phyloP scores from a whole-genome alignment of 345 rosid genomes.

The Laguncularia racemosa region DNA sequence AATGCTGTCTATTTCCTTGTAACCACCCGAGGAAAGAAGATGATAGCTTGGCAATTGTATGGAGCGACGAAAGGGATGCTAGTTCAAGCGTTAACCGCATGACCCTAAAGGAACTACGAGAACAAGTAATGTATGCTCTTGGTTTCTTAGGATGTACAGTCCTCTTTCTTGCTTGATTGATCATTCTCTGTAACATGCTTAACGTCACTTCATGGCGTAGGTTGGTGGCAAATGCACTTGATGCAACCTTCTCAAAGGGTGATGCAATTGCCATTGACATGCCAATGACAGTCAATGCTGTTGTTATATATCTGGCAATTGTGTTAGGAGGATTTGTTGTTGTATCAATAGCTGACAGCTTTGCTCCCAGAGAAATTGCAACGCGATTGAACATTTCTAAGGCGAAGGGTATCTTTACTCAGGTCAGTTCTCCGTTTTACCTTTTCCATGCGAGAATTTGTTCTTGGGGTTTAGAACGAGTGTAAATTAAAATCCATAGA shows the following conservation, averaged over 20 bases:
- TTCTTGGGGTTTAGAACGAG: no score
- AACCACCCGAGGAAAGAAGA: constrained; percentile 49
- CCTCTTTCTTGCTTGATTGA: no score
- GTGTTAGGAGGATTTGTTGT: constrained; percentile 70
- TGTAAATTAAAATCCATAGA: no score
- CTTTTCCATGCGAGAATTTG: no score
- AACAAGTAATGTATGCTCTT: constrained; percentile 69
- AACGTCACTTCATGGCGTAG: constrained; percentile 21
- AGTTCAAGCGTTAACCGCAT: constrained; percentile 33
- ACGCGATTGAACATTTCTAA: constrained; percentile 66
- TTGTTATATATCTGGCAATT: constrained; percentile 75
- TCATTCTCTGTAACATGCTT: no score
- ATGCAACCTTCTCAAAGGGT: constrained; percentile 54
- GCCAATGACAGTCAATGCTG: constrained; percentile 85
- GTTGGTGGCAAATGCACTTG: constrained; percentile 73
- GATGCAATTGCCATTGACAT: constrained; percentile 85
- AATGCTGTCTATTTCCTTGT: constrained; percentile 63
- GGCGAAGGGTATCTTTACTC: constrained; percentile 88
- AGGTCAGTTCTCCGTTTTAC: constrained; percentile 34
- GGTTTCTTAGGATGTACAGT: neutral
- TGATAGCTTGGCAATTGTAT: constrained; percentile 52
- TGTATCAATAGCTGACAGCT: constrained; percentile 96
- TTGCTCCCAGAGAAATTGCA: constrained; percentile 80
- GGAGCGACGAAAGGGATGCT: constrained; percentile 71
- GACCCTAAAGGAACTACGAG: constrained; percentile 62